Evolutionary conservation across 306 rosid genomes (phyloP).

Genomic region (Clitoria ternatea): DNA sequence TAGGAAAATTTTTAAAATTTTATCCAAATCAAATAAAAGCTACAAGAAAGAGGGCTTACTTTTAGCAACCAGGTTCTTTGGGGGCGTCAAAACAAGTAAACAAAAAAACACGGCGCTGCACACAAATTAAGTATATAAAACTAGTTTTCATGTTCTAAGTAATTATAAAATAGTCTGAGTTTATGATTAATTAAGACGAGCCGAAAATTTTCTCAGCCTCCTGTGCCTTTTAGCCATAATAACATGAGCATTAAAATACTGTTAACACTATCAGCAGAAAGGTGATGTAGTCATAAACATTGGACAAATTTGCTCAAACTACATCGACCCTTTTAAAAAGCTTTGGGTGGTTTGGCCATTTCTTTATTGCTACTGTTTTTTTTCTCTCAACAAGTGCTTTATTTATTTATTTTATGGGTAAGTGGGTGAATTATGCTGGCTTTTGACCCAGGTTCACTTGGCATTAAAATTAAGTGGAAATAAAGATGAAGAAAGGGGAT

Average conservation of each 20-base stretch:
- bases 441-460: background rate
- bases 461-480: background rate
- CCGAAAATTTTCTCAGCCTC: too few relatives aligned
- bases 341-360: background rate
- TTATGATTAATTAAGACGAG: too few relatives aligned
- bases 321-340: background rate
- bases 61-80: background rate
- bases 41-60: background rate
- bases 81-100: background rate
- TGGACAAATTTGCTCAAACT: background rate
- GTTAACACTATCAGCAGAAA: background rate
- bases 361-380: background rate
- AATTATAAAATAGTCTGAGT: too few relatives aligned
- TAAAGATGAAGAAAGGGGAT: background rate
- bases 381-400: background rate
- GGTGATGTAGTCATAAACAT: conserved; percentile 15
- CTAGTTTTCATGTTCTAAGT: too few relatives aligned
- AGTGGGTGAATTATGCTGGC: background rate
- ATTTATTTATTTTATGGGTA: background rate
- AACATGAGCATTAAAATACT: background rate
- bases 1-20: background rate
- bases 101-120: background rate
- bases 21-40: background rate
- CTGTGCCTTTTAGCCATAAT: background rate
- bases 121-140: background rate